Evolutionary conservation across 208 protist species (phyloP), one percentile per base, ranked within the genome.

Genomic region (Acanthamoeba culbertsoni): DNA sequence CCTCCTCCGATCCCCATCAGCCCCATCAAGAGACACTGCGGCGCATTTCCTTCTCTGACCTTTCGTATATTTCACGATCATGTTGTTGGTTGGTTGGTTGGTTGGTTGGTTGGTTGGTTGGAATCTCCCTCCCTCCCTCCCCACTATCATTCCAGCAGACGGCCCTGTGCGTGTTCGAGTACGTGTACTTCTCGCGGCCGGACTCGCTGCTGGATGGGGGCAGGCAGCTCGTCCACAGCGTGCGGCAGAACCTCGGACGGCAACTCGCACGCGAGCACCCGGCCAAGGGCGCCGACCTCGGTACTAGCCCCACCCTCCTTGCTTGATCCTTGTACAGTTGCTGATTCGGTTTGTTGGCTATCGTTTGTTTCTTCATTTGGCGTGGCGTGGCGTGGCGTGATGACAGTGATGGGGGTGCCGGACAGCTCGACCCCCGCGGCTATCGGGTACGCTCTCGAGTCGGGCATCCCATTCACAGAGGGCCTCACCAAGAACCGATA

Each of bases 131-230:
- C n/a, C n/a, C n/a, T n/a, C n/a, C n/a, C n/a, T n/a, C n/a, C n/a
- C n/a, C n/a, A n/a, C 68, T 43, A 51, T 8, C 23, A 26, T 46
- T 18, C 6, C 23, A 26, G 2, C 42, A 91, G 28, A 33, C 55
- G 20, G 79, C 93, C 14, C 55, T 93, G 7, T 97, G 96, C 86
- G 84, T 97, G 10, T 97, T 97, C 94, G 96, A 97, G 94, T 97
- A 97, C 79, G 96, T 97, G n/a, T 97, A 97, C 94, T 97, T 97
- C 73, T 94, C 96, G 28, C 95, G 96, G 28, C 96, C 96, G 45
- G 96, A 97, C 77, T 96, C 95, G 14, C n/a, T 96, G 5, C 68
- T 97, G 48, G 96, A 97, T 35, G 40, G 65, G 26, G 95, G 94
- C 55, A 40, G 93, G 48, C 88, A 94, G 62, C 23, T 96, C 16